phyloP scores from a whole-genome alignment of 176 grass and related monocot genomes.

The Zoysia pacifica region DNA sequence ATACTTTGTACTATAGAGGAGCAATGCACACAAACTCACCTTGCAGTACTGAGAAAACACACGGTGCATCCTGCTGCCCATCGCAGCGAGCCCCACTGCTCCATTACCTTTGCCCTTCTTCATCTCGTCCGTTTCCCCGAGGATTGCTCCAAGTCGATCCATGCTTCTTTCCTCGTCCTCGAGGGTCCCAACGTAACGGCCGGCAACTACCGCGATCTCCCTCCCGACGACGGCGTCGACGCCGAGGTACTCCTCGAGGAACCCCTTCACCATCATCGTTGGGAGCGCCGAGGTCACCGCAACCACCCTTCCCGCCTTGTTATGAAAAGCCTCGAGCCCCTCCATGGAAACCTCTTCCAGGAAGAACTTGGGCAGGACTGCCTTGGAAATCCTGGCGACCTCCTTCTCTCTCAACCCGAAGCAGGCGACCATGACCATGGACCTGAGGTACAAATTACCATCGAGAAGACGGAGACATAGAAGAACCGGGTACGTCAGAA shows the following conservation, averaged over 20 bases:
- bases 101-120: constrained; percentile 29
- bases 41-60: constrained; percentile 34
- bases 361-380: constrained; percentile 72
- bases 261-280: constrained; percentile 70
- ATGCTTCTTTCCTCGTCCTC: neutral
- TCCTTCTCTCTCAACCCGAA: constrained; percentile 50
- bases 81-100: constrained; percentile 25
- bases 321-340: constrained; percentile 47
- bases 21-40: constrained; percentile 9
- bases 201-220: constrained; percentile 42
- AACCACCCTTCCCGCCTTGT: constrained; percentile 46
- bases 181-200: constrained; percentile 42
- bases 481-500: constrained; percentile 38
- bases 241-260: constrained; percentile 66
- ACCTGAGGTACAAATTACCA: constrained; percentile 41
- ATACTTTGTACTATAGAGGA: too few relatives aligned
- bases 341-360: constrained; percentile 60
- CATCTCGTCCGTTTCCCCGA: constrained; percentile 17
- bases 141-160: neutral
- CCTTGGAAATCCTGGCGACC: constrained; percentile 52
- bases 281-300: constrained; percentile 55
- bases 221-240: constrained; percentile 55
- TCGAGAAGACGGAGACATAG: constrained; percentile 31
- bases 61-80: constrained; percentile 5
- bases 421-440: constrained; percentile 67